A percentile compares a stretch with the other conserved stretches of the same genome.
phyloP scores from a whole-genome alignment of 208 protist species.

The Crithidia acanthocephali region DNA sequence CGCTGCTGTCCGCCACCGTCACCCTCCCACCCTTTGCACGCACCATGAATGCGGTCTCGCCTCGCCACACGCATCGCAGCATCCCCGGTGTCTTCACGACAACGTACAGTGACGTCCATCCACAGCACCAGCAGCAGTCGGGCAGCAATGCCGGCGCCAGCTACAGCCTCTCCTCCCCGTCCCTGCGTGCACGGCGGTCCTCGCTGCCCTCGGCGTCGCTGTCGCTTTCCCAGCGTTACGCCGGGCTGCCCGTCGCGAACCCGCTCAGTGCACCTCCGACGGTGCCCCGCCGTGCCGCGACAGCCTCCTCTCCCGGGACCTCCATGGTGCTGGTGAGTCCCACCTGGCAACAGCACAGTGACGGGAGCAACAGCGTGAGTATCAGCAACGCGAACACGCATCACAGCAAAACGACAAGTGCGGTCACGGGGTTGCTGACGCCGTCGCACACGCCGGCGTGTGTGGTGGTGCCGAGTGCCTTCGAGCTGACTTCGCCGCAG shows the following conservation, averaged over 20 bases:
- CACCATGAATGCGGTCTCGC: background rate
- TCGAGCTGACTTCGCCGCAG: background rate
- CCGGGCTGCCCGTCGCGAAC: background rate
- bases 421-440: background rate
- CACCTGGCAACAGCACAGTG: background rate
- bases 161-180: slow-evolving; percentile 8
- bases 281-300: background rate
- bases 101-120: background rate
- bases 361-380: no score
- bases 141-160: background rate
- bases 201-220: background rate
- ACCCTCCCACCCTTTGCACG: background rate
- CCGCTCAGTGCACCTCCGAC: background rate
- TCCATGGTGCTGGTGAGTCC: background rate
- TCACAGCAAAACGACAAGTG: no score
- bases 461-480: background rate
- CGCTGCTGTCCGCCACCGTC: slow-evolving; percentile 7
- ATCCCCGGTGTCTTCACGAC: background rate
- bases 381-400: no score
- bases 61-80: background rate
- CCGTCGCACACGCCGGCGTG: background rate
- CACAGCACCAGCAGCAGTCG: background rate
- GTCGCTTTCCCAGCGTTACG: background rate
- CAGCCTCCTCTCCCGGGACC: slow-evolving; percentile 5
- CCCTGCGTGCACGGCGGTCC: background rate